Percentiles rank a stretch among this genome's conserved stretches.
Evolutionary conservation across 768 basidiomycete species (phyloP).

Genomic region (Boletus tylopilopsis): DNA sequence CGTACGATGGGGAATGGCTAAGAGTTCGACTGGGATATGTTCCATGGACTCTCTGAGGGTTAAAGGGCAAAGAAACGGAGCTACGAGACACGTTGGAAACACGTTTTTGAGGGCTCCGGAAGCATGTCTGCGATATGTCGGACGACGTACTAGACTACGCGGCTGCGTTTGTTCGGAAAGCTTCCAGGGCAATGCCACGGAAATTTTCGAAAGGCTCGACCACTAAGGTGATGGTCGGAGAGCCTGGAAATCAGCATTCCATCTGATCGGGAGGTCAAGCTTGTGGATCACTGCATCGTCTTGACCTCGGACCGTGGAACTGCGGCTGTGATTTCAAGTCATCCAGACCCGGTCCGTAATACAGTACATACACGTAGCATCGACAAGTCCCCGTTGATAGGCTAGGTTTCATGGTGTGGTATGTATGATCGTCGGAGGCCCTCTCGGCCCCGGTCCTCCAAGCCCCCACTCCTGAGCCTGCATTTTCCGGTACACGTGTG

Average conservation of each 20-base stretch:
- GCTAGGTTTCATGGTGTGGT: conserved; percentile 16
- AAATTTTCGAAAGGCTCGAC: conserved; percentile 15
- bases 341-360: background rate
- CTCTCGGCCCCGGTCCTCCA: conserved; percentile 23
- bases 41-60: conserved; percentile 19
- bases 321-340: too few relatives aligned
- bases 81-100: conserved; percentile 25
- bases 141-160: conserved; percentile 14
- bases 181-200: conserved; percentile 14
- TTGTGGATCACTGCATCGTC: conserved; percentile 5
- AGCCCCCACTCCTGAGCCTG: conserved; percentile 27
- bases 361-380: conserved; percentile 10
- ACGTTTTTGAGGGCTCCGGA: conserved; percentile 24
- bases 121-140: conserved; percentile 18
- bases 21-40: conserved; percentile 19
- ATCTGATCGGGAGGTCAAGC: conserved; percentile 7
- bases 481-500: conserved; percentile 29
- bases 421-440: conserved; percentile 26
- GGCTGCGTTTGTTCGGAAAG: conserved; percentile 21
- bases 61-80: conserved; percentile 23
- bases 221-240: conserved; percentile 7
- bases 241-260: background rate
- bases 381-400: background rate
- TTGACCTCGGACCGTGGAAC: background rate
- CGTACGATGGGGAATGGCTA: conserved; percentile 22